Evolutionary conservation across 805 yeast species (phyloP), one percentile per base, ranked within the genome.

Genomic region (Debaryomyces maramus): DNA sequence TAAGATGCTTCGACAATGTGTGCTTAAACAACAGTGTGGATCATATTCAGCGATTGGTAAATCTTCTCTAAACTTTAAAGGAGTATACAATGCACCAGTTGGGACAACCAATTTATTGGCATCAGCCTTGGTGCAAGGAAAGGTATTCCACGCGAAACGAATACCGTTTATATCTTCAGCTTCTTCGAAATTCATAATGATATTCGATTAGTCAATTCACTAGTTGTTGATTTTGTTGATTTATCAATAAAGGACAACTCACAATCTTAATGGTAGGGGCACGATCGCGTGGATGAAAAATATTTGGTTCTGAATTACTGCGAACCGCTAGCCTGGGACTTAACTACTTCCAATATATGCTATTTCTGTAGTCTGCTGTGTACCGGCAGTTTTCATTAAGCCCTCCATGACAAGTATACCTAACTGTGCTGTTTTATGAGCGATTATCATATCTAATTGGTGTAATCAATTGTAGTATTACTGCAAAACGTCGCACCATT

Each of bases 51-150:
- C 88, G 38, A 86, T 67, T 13, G 88, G 83, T 46, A 88, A 70
- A 47, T 83, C 89, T 44, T 83, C 85, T 50, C 86, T 78, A 42
- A 79, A 80, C 55, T 88, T 81, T 52, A 93, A 75, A 6, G 99
- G 99, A n/a, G 97, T 90, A 72, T 89, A 93, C 46, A 93, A 69
- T 40, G 96, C 84, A 30, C 97, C 96, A 26, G 93, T 83, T 9
- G 99, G 99, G 22, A 93, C 90, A 14, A 91, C 95, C 56, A 89
- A 85, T 51, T 93, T 85, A 53, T 83, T 83, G 14, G 96, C 93
- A 63, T 93, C 98, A 30, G 81, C 79, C 51, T 89, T 81, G 27
- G 96, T 83, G 30, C 86, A 81, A 20, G 99, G 99, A 55, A 91
- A 83, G 30, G 87, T 84, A 69, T 72, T 68, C 83, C 85, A 65